These are phyloP conservation scores for Neonothopanus nambi DNA, from an alignment of 1,284 basidiomycete species.

Conservation along the genomic window DNA sequence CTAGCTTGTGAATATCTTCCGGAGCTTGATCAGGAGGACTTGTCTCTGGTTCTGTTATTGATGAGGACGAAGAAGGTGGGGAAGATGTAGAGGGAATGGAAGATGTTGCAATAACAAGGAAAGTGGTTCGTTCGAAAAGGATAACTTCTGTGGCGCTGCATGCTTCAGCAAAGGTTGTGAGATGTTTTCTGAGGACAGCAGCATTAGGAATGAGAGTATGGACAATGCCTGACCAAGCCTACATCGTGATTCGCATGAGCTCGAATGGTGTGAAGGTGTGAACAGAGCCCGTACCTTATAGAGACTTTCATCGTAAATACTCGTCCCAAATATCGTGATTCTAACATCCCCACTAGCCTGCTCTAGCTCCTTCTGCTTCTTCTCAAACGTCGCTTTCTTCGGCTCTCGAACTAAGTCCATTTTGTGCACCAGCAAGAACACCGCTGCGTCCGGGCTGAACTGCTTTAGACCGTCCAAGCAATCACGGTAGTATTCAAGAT, in stretches of 20 bases:
- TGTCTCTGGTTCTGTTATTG: slow-evolving; percentile 30
- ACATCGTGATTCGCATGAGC: neutral
- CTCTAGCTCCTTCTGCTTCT: slow-evolving; percentile 69
- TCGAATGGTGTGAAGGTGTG: slow-evolving; percentile 3
- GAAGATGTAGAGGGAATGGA: slow-evolving; percentile 30
- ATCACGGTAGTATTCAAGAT: slow-evolving; percentile 86
- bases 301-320: slow-evolving; percentile 96
- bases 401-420: slow-evolving; percentile 84
- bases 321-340: slow-evolving; percentile 86
- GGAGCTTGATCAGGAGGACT: slow-evolving; percentile 20
- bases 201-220: slow-evolving; percentile 96
- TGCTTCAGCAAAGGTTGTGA: slow-evolving; percentile 82
- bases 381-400: slow-evolving; percentile 59
- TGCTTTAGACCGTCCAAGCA: slow-evolving; percentile 80
- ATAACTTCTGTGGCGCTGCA: slow-evolving; percentile 93
- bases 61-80: slow-evolving; percentile 27
- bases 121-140: slow-evolving; percentile 95
- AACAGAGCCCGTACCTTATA: slow-evolving; percentile 78
- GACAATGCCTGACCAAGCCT: slow-evolving; percentile 99
- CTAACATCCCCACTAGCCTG: slow-evolving; percentile 60
- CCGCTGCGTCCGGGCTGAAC: slow-evolving; percentile 77
- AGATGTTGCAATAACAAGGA: slow-evolving; percentile 91
- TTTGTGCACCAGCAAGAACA: slow-evolving; percentile 96
- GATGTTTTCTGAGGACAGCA: slow-evolving; percentile 81
- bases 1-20: slow-evolving; percentile 47